Conservation (phyloP, 441 rosid species). For the Croton laevigatus region DNA sequence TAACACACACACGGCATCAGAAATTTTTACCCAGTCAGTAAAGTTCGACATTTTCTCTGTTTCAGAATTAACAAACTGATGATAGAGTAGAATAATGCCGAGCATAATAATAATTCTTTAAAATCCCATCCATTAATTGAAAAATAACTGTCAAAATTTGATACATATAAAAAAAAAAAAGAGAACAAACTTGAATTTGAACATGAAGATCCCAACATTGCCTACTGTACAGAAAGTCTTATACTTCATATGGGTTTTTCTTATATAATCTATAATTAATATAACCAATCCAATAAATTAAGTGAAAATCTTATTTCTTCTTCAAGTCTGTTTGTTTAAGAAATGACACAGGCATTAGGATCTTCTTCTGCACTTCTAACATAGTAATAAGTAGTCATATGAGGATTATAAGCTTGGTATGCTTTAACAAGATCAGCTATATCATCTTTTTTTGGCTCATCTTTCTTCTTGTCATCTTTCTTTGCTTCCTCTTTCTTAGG, state of each 20-base stretch:
- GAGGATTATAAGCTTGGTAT: conserved; percentile 24
- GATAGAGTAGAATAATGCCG: too few relatives aligned
- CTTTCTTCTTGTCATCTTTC: conserved; percentile 26
- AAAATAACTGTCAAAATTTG: conserved; percentile 3
- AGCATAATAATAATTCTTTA: too few relatives aligned
- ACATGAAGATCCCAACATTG: background rate
- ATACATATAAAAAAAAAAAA: background rate
- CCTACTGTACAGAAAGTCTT: background rate
- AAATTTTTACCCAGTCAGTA: too few relatives aligned
- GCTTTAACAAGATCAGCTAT: conserved; percentile 22
- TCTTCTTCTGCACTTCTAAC: conserved; percentile 39
- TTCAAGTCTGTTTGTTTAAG: conserved; percentile 6
- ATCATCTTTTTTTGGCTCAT: conserved; percentile 18
- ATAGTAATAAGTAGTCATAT: conserved; percentile 17
- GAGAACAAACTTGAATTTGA: background rate
- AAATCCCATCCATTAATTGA: background rate
- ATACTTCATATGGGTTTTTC: background rate
- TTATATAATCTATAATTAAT: background rate
- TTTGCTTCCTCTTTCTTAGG: conserved; percentile 39
- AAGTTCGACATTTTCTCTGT: too few relatives aligned
- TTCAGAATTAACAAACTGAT: too few relatives aligned
- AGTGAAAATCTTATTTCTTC: background rate
- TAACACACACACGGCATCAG: too few relatives aligned
- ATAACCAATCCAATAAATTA: background rate
- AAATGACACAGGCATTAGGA: conserved; percentile 49